Conservation (phyloP, 129 eudicot genomes). For the Helianthus tuberosus region DNA sequence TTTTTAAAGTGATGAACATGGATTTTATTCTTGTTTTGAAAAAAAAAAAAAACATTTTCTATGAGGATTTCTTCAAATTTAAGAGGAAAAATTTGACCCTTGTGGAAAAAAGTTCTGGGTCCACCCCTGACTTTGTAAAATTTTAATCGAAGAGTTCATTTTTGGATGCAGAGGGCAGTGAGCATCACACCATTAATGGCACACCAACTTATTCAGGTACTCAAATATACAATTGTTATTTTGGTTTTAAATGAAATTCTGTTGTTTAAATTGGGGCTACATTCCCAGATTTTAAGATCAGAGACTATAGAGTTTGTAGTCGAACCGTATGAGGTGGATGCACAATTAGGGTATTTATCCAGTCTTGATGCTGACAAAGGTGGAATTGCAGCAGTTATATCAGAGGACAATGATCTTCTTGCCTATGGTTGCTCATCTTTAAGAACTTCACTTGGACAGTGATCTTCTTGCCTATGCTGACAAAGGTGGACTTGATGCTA, state of each 20-base stretch:
- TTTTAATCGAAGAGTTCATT: background rate
- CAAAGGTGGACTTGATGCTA: too few relatives aligned
- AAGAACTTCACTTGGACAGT: constrained; percentile 32
- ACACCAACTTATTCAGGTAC: constrained; percentile 83
- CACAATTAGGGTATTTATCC: constrained; percentile 79
- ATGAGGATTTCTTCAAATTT: too few relatives aligned
- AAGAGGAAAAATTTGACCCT: too few relatives aligned
- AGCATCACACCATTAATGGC: constrained; percentile 87
- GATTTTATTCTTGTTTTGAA: too few relatives aligned
- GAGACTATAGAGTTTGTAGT: constrained; percentile 79
- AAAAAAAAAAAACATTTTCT: too few relatives aligned
- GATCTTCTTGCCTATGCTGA: background rate
- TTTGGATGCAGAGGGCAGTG: constrained; percentile 67
- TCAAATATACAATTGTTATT: background rate
- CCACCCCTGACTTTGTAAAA: too few relatives aligned
- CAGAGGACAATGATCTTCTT: constrained; percentile 86
- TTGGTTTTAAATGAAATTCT: background rate
- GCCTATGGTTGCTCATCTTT: constrained; percentile 89
- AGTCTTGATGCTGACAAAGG: constrained; percentile 61
- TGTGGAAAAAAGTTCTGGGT: too few relatives aligned
- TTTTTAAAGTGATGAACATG: too few relatives aligned
- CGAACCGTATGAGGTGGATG: constrained; percentile 97
- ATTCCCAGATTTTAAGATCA: constrained; percentile 54
- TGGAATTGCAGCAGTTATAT: constrained; percentile 74
- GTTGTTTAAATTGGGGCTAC: background rate